Conservation (phyloP, 495 filamentous ascomycete species). For the Aspergillus haitiensis region DNA sequence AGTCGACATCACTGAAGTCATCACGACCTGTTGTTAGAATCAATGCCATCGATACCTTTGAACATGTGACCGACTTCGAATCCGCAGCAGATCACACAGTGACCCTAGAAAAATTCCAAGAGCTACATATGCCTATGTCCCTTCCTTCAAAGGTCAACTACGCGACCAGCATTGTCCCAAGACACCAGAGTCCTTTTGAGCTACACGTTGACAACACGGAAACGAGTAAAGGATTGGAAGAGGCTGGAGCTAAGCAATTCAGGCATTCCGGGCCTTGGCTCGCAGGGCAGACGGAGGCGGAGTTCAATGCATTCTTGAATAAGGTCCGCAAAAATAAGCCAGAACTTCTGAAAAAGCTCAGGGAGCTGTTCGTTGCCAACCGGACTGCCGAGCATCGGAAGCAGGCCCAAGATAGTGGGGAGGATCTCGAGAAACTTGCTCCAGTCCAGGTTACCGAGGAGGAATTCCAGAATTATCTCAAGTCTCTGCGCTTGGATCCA, state of each 20-base stretch:
- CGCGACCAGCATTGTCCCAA: constrained; percentile 32
- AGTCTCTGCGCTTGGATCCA: constrained; percentile 56
- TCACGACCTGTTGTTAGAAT: constrained; percentile 71
- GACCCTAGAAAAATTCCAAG: constrained; percentile 84
- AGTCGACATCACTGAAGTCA: constrained; percentile 65
- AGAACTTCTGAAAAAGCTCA: constrained; percentile 64
- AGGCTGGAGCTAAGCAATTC: constrained; percentile 39
- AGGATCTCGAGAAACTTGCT: constrained; percentile 33
- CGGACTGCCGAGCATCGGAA: constrained; percentile 43
- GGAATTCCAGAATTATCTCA: constrained; percentile 61
- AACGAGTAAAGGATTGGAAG: constrained; percentile 31
- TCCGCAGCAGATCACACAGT: constrained; percentile 79
- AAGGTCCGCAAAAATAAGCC: constrained; percentile 58
- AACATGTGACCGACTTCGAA: constrained; percentile 89
- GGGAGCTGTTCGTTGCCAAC: constrained; percentile 41
- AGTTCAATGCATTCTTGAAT: constrained; percentile 68
- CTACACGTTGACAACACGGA: constrained; percentile 49
- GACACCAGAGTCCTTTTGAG: constrained; percentile 54
- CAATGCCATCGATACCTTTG: constrained; percentile 74
- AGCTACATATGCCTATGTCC: constrained; percentile 67
- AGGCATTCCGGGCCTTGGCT: constrained; percentile 74
- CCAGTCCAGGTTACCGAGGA: constrained; percentile 55
- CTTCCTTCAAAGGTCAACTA: constrained; percentile 40
- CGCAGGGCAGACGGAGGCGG: constrained; percentile 66
- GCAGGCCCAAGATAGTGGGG: constrained; percentile 51